Base-by-base conservation (phyloP, 1,284 basidiomycete species). In the Ustilago trichophora region DNA sequence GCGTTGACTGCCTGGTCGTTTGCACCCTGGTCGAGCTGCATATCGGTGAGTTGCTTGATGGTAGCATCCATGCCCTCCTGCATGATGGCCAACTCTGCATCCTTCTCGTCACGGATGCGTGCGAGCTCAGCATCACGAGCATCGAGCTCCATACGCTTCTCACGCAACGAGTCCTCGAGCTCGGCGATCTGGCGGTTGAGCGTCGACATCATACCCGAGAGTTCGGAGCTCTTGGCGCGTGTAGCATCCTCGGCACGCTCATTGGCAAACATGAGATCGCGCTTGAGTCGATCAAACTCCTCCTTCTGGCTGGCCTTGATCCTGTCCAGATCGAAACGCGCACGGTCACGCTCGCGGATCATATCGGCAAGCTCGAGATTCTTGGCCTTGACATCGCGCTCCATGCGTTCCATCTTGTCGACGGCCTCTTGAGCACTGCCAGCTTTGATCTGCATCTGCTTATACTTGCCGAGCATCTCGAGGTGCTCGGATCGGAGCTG, bases 371-470 rank as follows among this genome's bases (percentile, higher is more conserved):
- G 85, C 82, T 98, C 96, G 53, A 99, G 84, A 81, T 98, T 99
- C 87, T 99, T 99, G 34, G 92, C 87, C 85, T 98, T 98, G 76
- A 98, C 86, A 82, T 99, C 96, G 31, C 94, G 86, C 82, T 99
- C 96, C 94, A 98, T 98, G 59, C 94, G 87, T 83, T 98, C 96
- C 93, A 98, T 98, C 77, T 90, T 90, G 83, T 98, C 95, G 47
- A 98, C 90, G n/a, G 95, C 92, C 83, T 98, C 96, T 82, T 98
- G 95, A 0, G 96, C 94, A 49, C 93, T 97, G 82, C 94, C 96
- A 18, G 96, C 96, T 83, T 97, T 98, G 76, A 98, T 87, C 82
- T 98, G 94, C 87, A 96, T 88, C 78, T 92, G 90, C 85, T 98
- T 98, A 86, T 92, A 95, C 84, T 96, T 98, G 76, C 89, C 88